Conservation (phyloP, 495 filamentous ascomycete species). For the Collariella sp. region DNA sequence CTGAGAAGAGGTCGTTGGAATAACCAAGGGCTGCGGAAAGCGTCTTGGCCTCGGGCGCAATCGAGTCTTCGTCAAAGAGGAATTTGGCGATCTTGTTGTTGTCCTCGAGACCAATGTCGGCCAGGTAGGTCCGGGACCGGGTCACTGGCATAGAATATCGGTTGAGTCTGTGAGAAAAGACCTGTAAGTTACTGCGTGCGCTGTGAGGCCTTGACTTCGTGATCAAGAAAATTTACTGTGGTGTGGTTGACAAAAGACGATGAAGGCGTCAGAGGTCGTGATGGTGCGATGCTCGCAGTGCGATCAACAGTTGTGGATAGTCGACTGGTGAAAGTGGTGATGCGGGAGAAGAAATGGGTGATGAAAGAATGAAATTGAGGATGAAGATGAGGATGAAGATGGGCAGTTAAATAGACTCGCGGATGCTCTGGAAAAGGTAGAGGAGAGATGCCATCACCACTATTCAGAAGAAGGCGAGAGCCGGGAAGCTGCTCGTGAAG, state of each 20-base stretch:
- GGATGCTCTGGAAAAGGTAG: background rate
- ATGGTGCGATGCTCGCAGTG: background rate
- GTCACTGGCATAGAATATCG: constrained; percentile 86
- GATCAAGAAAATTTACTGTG: background rate
- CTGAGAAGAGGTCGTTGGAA: constrained; percentile 67
- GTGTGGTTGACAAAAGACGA: background rate
- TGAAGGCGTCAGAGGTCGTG: background rate
- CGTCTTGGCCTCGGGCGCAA: constrained; percentile 51
- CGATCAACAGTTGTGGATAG: background rate
- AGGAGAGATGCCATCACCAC: background rate
- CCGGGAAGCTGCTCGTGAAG: background rate
- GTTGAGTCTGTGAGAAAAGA: constrained; percentile 49
- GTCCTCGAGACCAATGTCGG: constrained; percentile 56
- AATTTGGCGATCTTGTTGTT: constrained; percentile 64
- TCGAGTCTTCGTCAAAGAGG: constrained; percentile 72
- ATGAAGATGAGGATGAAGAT: background rate
- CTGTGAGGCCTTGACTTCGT: background rate
- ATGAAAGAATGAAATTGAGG: background rate
- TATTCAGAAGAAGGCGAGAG: background rate
- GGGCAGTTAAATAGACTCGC: background rate
- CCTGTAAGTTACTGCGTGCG: constrained; percentile 14
- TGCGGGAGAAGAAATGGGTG: background rate
- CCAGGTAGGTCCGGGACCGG: constrained; percentile 50
- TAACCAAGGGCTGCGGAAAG: constrained; percentile 41
- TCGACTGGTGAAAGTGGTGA: background rate